A percentile compares a stretch with the other conserved stretches of the same genome.
Conservation (phyloP, 441 rosid species). For the Metrosideros polymorpha region DNA sequence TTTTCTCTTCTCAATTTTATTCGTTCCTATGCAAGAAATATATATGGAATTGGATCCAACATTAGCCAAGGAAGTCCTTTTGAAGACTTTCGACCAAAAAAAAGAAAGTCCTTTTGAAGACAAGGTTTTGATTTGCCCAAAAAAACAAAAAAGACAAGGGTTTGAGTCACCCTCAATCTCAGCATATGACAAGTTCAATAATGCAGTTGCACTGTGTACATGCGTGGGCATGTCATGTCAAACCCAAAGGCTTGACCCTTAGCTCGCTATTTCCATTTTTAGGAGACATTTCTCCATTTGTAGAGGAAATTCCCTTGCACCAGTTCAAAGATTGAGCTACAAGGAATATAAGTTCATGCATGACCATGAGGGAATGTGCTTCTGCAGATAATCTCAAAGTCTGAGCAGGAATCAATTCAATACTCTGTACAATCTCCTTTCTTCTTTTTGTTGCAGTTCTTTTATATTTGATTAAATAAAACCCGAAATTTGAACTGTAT, state of each 20-base stretch:
- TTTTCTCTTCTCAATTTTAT: too few species aligned
- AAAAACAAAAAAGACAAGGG: too few species aligned
- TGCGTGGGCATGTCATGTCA: background rate
- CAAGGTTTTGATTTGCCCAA: too few species aligned
- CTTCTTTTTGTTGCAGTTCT: rapidly evolving
- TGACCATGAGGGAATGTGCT: background rate
- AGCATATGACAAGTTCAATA: too few species aligned
- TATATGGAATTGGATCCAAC: too few species aligned
- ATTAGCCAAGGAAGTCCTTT: too few species aligned
- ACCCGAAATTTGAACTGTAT: background rate
- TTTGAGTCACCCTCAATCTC: too few species aligned
- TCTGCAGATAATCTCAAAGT: background rate
- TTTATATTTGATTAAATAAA: background rate
- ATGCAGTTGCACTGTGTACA: too few species aligned
- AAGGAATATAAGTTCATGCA: background rate
- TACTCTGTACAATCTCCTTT: background rate
- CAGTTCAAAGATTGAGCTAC: background rate
- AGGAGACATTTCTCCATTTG: background rate
- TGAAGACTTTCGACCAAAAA: too few species aligned
- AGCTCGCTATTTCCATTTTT: background rate
- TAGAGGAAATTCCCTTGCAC: background rate
- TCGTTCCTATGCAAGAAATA: too few species aligned
- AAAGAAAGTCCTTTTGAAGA: too few species aligned
- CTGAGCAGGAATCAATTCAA: background rate
- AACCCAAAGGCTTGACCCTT: background rate